Evolutionary conservation across 345 rosid species (phyloP).

Genomic region (Rhizophora apiculata): DNA sequence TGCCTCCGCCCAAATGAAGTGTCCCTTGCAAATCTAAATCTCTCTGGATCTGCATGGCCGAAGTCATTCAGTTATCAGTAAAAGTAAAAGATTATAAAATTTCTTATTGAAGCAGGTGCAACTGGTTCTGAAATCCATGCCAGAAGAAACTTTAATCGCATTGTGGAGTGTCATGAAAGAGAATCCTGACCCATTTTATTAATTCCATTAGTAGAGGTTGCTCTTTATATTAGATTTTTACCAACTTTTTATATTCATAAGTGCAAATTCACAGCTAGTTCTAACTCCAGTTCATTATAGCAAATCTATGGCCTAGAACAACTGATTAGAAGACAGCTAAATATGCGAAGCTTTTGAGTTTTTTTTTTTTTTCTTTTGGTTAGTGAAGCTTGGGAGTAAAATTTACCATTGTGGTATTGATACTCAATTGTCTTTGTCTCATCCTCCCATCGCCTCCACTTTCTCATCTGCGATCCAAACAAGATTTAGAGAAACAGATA

Average conservation of each 20-base stretch:
- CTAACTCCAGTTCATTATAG: too few species aligned
- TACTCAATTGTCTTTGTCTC: slow-evolving; percentile 81
- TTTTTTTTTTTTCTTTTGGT: background rate
- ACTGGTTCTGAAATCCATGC: background rate
- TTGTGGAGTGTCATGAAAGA: too few species aligned
- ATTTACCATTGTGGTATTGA: slow-evolving; percentile 69
- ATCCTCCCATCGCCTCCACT: slow-evolving; percentile 81
- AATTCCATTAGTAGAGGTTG: too few species aligned
- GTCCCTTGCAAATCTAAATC: slow-evolving; percentile 92
- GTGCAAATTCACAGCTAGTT: too few species aligned
- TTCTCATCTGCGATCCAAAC: slow-evolving; percentile 63
- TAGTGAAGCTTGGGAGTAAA: too few species aligned
- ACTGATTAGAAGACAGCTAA: too few species aligned
- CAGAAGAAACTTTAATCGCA: background rate
- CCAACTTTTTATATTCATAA: too few species aligned
- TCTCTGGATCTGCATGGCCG: slow-evolving; percentile 64
- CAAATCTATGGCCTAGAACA: too few species aligned
- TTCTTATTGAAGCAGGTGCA: background rate
- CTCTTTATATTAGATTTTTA: too few species aligned
- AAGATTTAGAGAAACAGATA: background rate
- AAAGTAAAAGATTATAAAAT: background rate
- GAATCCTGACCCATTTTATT: too few species aligned
- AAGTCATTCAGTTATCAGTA: background rate
- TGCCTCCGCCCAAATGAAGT: slow-evolving; percentile 95
- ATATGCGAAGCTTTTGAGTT: too few species aligned